Percentiles rank a stretch among this genome's conserved stretches.
Conservation (phyloP, 2,329 filamentous ascomycete genomes). For the Setomelanomma holmii region DNA sequence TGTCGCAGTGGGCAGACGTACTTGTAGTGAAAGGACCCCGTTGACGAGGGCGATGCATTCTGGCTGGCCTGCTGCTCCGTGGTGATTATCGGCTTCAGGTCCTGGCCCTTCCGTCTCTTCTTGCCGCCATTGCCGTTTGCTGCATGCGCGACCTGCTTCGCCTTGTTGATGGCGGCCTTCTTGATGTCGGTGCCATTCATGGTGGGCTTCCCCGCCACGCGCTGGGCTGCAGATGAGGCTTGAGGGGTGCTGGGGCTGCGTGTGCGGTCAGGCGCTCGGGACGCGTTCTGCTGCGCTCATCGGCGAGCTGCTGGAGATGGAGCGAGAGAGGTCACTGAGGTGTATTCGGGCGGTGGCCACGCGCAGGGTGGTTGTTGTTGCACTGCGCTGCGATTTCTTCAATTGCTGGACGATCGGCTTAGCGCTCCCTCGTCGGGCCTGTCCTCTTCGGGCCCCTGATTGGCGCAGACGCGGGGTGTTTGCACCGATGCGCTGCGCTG, state of each 20-base stretch:
- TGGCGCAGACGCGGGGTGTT: conserved; percentile 29
- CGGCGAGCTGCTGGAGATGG: conserved; percentile 12
- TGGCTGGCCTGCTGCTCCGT: conserved; percentile 63
- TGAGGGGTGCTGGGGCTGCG: conserved; percentile 16
- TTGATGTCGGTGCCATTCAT: conserved; percentile 72
- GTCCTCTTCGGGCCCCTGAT: conserved; percentile 33
- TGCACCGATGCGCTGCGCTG: conserved; percentile 17
- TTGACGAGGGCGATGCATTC: conserved; percentile 52
- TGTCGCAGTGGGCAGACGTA: conserved; percentile 34
- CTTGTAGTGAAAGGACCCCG: conserved; percentile 49
- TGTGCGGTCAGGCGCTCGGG: conserved; percentile 37
- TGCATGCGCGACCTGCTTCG: conserved; percentile 68
- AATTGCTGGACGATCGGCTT: conserved; percentile 43
- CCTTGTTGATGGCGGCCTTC: conserved; percentile 70
- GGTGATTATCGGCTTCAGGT: conserved; percentile 77
- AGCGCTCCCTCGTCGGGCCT: conserved; percentile 44
- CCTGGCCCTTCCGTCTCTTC: conserved; percentile 76
- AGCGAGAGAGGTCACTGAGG: too few relatives aligned
- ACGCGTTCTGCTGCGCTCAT: conserved; percentile 40
- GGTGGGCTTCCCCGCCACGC: conserved; percentile 39
- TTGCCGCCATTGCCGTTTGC: conserved; percentile 65
- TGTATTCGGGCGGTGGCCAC: background rate
- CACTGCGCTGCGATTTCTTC: conserved; percentile 42
- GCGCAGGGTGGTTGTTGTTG: conserved; percentile 25
- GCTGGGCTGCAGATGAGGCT: conserved; percentile 25